Evolutionary conservation across 2,329 filamentous ascomycete species (phyloP), one percentile per base, ranked within the genome.

Genomic region (Coniosporium tulheliwenetii): DNA sequence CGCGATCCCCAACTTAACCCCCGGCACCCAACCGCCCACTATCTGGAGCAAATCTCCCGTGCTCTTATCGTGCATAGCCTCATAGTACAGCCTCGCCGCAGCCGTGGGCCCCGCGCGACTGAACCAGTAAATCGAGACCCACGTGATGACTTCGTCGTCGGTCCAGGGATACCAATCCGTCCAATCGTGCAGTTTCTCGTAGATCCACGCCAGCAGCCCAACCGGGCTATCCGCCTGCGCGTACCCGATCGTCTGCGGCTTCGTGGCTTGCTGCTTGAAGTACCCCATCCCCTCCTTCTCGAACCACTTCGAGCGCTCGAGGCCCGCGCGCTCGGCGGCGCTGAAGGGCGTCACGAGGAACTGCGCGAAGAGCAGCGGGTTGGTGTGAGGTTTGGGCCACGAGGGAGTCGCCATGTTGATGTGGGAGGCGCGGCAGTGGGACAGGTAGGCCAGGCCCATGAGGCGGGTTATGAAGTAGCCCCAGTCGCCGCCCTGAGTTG

Each of bases 111-210:
- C 77, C 2, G 74, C 70, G 0, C 57, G 64, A 8, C 69, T 73
- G 54, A 79, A 79, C 46, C 66, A 68, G 52, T 81, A 81, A 36
- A 81, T 64, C 39, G 65, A 70, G 1, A 80, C 55, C 77, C 76
- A 81, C 0, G 70, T 77, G 26, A 79, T 57, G 9, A 81, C 65
- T 54, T 81, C 76, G 41, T 80, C 75, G 42, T 77, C 71, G 0
- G 69, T 73, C 75, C 75, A 81, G 9, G 41, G 29, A 29, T 42
- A 42, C 13, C 45, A 42, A 30, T 56, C 52, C 1, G 48, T 52
- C 53, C 53, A 57, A 26, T 26, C 19, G 19, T 26, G 19, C 36
- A 58, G 43, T 43, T 57, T 57, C 37, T 57, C 55, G 30, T 52
- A 45, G 8, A 56, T 53, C 54, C 50, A 59, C 14, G 48, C 51